Conservation (phyloP, 352 stramenopile genomes). For the Pythium rishiriense region DNA sequence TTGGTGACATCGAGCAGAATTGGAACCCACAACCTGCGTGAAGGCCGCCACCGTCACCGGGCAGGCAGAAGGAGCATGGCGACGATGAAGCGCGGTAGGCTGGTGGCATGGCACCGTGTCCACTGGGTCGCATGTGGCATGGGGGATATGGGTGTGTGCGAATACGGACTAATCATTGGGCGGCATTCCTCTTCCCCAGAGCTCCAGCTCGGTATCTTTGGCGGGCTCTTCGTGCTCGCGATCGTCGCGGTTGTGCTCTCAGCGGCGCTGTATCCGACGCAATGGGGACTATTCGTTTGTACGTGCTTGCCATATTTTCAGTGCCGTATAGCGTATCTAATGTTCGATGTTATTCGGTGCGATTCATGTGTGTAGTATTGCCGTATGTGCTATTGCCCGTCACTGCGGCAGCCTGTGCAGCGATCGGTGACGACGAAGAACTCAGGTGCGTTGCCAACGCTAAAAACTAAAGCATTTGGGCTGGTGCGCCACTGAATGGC, state of each 20-base stretch:
- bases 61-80: neutral
- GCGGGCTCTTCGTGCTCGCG: conserved; percentile 54
- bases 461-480: too few species aligned
- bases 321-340: too few species aligned
- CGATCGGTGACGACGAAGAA: conserved; percentile 50
- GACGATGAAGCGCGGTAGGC: conserved; percentile 17
- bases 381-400: conserved; percentile 66
- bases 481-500: too few species aligned
- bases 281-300: conserved; percentile 73
- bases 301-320: conserved; percentile 17
- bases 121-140: too few species aligned
- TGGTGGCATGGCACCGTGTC: neutral
- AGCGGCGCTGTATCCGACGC: conserved; percentile 54
- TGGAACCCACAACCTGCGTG: neutral
- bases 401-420: conserved; percentile 55
- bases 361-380: too few species aligned
- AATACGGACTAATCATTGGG: conserved; percentile 6
- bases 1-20: conserved; percentile 4
- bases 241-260: conserved; percentile 58
- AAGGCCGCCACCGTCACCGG: neutral
- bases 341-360: too few species aligned
- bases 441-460: conserved; percentile 35
- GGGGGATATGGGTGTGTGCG: neutral
- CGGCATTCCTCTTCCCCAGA: conserved; percentile 28
- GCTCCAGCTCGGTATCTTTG: conserved; percentile 40